Conservation (phyloP, 805 yeast species). For the Trichomonascus vanleenenianus region DNA sequence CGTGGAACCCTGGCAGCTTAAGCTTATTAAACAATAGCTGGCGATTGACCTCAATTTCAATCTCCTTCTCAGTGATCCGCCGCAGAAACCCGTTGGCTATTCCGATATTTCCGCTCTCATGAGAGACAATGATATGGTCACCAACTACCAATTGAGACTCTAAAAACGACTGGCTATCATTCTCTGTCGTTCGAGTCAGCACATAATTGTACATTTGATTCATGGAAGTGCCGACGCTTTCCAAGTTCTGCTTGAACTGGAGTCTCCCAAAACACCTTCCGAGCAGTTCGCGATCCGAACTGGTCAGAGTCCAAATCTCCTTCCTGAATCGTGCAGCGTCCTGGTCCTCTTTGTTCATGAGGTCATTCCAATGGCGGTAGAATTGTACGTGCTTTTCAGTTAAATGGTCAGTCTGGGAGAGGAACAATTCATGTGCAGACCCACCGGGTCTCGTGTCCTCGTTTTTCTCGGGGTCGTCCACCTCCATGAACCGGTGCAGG, state of each 20-base stretch:
- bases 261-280: constrained; percentile 55
- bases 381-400: constrained; percentile 42
- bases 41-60: constrained; percentile 48
- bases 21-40: constrained; percentile 40
- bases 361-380: constrained; percentile 63
- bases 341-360: constrained; percentile 69
- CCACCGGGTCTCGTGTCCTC: constrained; percentile 34
- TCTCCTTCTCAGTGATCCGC: constrained; percentile 33
- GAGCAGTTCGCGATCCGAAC: constrained; percentile 51
- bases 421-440: constrained; percentile 34
- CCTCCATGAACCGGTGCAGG: constrained; percentile 44
- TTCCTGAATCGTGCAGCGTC: constrained; percentile 42
- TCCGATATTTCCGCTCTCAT: constrained; percentile 70
- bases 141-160: constrained; percentile 44
- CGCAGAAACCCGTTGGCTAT: constrained; percentile 56
- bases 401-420: constrained; percentile 45
- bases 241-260: constrained; percentile 26
- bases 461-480: constrained; percentile 46
- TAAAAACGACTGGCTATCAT: constrained; percentile 13
- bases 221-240: constrained; percentile 3
- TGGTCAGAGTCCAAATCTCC: constrained; percentile 62
- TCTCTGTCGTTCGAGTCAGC: constrained; percentile 7
- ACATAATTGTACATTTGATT: constrained; percentile 6
- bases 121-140: constrained; percentile 70
- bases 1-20: constrained; percentile 37